Percentiles rank a stretch among this genome's conserved stretches.
phyloP scores from a whole-genome alignment of 2,329 filamentous ascomycete species.

The Alternaria alternata region DNA sequence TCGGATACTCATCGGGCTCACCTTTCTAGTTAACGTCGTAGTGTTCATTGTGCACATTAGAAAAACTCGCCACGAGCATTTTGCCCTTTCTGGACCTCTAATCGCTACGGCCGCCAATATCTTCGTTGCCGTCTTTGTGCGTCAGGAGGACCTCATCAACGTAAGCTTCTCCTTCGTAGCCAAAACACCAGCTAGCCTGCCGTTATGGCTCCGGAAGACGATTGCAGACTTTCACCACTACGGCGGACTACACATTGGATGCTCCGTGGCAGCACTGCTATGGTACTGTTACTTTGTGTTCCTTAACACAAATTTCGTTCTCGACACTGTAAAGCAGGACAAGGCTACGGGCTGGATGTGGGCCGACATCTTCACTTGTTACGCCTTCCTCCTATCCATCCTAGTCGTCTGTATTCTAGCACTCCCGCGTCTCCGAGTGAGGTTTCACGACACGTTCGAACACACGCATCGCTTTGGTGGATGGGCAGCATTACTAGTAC shows the following conservation, averaged over 20 bases:
- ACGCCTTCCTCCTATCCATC: conserved; percentile 27
- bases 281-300: conserved; percentile 57
- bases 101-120: conserved; percentile 48
- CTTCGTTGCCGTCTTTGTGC: conserved; percentile 38
- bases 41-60: not conserved
- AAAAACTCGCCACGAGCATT: not conserved
- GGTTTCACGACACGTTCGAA: conserved; percentile 48
- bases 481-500: conserved; percentile 39
- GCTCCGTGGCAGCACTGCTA: conserved; percentile 38
- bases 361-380: conserved; percentile 25
- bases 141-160: conserved; percentile 48
- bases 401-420: conserved; percentile 37
- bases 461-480: conserved; percentile 47
- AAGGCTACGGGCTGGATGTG: conserved; percentile 29
- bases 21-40: conserved; percentile 18
- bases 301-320: conserved; percentile 38
- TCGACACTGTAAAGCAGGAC: not conserved
- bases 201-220: conserved; percentile 33
- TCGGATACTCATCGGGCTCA: conserved; percentile 20
- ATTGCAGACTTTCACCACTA: conserved; percentile 43
- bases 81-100: conserved; percentile 12
- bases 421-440: conserved; percentile 31
- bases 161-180: conserved; percentile 36
- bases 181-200: conserved; percentile 33
- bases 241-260: conserved; percentile 47